Evolutionary conservation across 2,329 filamentous ascomycete genomes (phyloP), one percentile per base, ranked within the genome.

Genomic region (Coccinonectria pachysandricola): DNA sequence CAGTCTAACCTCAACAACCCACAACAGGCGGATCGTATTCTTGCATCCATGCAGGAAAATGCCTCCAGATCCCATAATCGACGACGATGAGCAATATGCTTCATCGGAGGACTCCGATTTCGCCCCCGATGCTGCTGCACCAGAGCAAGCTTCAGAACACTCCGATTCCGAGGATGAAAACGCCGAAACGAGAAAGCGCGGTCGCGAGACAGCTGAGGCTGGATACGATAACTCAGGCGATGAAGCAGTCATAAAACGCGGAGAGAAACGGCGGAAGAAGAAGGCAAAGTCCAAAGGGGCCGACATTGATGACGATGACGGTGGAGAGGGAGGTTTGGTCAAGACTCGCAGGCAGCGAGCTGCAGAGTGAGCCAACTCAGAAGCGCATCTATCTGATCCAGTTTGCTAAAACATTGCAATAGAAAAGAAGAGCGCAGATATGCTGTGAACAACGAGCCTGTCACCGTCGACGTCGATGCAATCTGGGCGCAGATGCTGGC

Each of bases 81-180:
- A 66, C 11, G 62, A 65, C 12, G 64, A 71, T 16, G 67, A 71
- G 32, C 59, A 71, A 32, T 83, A 83, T 43, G 71, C 65, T 10
- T 82, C 78, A 2, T 76, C 77, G 4, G 74, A 83, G 39, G 79
- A 85, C 48, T 80, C 78, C 7, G 78, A 84, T 46, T 84, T 84
- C 35, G 68, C 75, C 13, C 71, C 70, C n/a, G 74, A 73, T 23
- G 60, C 62, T 11, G 60, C 62, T 11, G 64, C 47, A 15, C 46
- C 53, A n/a, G 61, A 60, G 16, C 63, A 57, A 10, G 60, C 54
- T 9, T 64, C 62, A 0, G 61, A 65, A 5, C 59, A 57, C 8
- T 69, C 68, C 5, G 73, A 68, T 30, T 65, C 65, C 6, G 65
- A 65, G 18, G 52, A 52, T 23, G 56, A 53, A 11, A 42, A 35